Evolutionary conservation across 106 monocot species (phyloP).

Genomic region (Phalaenopsis equestris): DNA sequence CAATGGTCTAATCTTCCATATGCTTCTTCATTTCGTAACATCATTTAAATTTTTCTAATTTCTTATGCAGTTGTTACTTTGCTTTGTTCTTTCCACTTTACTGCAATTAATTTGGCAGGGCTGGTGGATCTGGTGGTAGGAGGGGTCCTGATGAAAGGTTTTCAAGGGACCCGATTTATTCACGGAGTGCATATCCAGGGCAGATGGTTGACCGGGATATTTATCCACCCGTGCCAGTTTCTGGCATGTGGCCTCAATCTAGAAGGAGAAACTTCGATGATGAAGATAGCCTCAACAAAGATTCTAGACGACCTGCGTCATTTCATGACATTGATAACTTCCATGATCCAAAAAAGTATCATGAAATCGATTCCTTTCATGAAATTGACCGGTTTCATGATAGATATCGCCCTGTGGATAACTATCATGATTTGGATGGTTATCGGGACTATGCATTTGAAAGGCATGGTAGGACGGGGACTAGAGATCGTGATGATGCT

Average conservation of each 20-base stretch:
- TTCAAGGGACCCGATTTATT: constrained; percentile 50
- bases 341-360: constrained; percentile 35
- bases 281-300: constrained; percentile 44
- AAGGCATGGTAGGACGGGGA: constrained; percentile 42
- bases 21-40: not conserved
- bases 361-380: constrained; percentile 45
- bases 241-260: constrained; percentile 54
- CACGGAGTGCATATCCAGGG: constrained; percentile 30
- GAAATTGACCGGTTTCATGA: constrained; percentile 48
- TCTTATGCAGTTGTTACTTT: not conserved
- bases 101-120: constrained; percentile 38
- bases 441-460: constrained; percentile 67
- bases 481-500: constrained; percentile 46
- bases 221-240: constrained; percentile 41
- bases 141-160: constrained; percentile 61
- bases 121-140: constrained; percentile 68
- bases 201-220: constrained; percentile 54
- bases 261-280: constrained; percentile 67
- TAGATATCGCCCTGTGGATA: constrained; percentile 32
- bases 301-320: constrained; percentile 51
- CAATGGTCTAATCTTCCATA: not conserved
- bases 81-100: constrained; percentile 10
- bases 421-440: constrained; percentile 49
- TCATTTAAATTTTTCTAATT: not conserved
- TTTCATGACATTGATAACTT: constrained; percentile 42